phyloP scores from a whole-genome alignment of 2,329 filamentous ascomycete genomes.

The Ambrosiella cleistominuta region DNA sequence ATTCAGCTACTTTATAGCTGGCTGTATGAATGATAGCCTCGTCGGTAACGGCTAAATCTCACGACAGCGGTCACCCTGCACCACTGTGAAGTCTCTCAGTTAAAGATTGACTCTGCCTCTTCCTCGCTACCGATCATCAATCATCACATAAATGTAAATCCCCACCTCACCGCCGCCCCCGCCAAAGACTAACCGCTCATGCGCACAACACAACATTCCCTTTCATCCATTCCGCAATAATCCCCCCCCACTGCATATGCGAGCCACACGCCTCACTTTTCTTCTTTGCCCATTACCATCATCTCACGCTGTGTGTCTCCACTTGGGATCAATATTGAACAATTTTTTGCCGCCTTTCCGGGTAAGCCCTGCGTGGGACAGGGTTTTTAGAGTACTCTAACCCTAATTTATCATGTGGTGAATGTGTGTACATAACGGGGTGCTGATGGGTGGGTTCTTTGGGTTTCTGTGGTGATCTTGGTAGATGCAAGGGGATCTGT shows the following conservation, averaged over 20 bases:
- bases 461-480: no score
- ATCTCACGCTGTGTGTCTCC: neutral
- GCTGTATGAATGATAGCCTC: neutral
- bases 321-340: neutral
- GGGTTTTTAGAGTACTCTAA: no score
- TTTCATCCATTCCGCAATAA: neutral
- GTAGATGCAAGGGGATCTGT: no score
- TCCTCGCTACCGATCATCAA: neutral
- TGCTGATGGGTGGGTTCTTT: no score
- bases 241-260: neutral
- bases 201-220: neutral
- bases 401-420: no score
- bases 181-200: neutral
- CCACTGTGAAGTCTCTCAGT: neutral
- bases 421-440: no score
- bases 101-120: neutral
- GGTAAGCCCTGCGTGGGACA: no score
- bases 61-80: neutral
- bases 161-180: neutral
- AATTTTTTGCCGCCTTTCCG: neutral
- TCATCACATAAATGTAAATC: neutral
- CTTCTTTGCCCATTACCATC: neutral
- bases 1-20: neutral
- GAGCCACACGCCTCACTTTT: neutral
- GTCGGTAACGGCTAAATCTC: no score